Base-by-base conservation (phyloP, 768 basidiomycete genomes). In the Naganishia onofrii region DNA sequence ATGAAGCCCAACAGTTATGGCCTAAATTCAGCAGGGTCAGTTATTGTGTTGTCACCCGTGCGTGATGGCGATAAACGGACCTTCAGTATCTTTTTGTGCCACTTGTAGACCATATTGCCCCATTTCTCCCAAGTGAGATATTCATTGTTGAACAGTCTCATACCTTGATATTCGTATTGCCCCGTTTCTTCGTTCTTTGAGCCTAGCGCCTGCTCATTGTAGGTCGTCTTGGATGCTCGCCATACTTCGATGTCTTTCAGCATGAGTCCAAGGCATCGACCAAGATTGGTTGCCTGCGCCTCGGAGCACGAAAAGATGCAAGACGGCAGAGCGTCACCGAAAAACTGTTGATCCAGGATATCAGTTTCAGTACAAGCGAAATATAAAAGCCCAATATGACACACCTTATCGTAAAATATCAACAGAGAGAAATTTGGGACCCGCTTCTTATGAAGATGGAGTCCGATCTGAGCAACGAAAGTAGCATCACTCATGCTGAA, bases 401-500 rank as follows among this genome's bases (percentile, higher is more conserved):
- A 51, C 68, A 90, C 92, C 82, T 87, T 89, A 80, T 94, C 89
- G 76, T 93, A 96, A 70, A 89, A 88, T 77, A 87, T 85, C 13
- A 96, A 80, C 0, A 93, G 93, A 44, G 89, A 88, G 79, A 97
- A 99, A 1, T 89, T 89, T 10, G 88, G 87, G 0, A 94, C 94
- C n/a, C 92, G 93, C 77, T 89, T 87, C 17, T 86, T 85, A 74
- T 99, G 96, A 71, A 97, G 84, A 17, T 89, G 85, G 77, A 90
- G 90, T 79, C 98, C 90, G 76, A 98, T 89, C 73, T 92, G 90
- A 2, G 92, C 89, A 68, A 92, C 93, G 74, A 88, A 99, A 68
- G 95, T 90, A 29, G 96, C 95, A 80, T 99, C 96, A 87, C 93
- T 91, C 0, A 93, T 93, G 0, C 95, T 95, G n/a, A 97, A 83